Evolutionary conservation across 768 basidiomycete species (phyloP).

Genomic region (Boletus subcaerulescens): DNA sequence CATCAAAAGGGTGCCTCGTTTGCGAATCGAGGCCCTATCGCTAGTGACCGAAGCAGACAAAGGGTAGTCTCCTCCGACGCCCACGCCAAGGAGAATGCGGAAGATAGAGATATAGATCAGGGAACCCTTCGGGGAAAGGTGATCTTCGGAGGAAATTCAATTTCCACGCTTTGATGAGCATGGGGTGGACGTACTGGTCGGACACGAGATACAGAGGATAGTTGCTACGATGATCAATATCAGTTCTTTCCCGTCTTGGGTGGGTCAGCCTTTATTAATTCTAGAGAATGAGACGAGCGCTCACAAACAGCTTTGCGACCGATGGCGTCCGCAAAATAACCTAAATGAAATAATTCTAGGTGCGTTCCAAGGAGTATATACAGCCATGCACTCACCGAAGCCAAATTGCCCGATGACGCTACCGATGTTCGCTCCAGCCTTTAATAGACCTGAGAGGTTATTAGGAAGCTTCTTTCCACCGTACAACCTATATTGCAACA

Average conservation of each 20-base stretch:
- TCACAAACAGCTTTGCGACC: slow-evolving; percentile 69
- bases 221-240: slow-evolving; percentile 80
- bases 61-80: slow-evolving; percentile 79
- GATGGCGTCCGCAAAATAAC: slow-evolving; percentile 62
- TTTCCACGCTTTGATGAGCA: neutral
- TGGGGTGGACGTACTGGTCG: slow-evolving; percentile 43
- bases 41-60: slow-evolving; percentile 70
- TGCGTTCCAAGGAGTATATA: neutral
- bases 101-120: slow-evolving; percentile 66
- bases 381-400: slow-evolving; percentile 43
- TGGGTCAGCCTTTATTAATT: neutral
- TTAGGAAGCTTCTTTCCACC: slow-evolving; percentile 48
- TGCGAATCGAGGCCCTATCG: slow-evolving; percentile 61
- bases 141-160: slow-evolving; percentile 30
- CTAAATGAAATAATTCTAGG: slow-evolving; percentile 25
- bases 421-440: slow-evolving; percentile 69
- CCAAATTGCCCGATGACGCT: slow-evolving; percentile 67
- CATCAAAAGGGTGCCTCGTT: slow-evolving; percentile 70
- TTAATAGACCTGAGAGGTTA: slow-evolving; percentile 58
- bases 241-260: slow-evolving; percentile 69
- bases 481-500: slow-evolving; percentile 66
- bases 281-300: slow-evolving; percentile 3
- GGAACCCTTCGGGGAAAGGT: slow-evolving; percentile 46
- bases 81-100: slow-evolving; percentile 73
- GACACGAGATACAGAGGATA: slow-evolving; percentile 63